Evolutionary conservation across 805 yeast species (phyloP).

Genomic region (Zygotorulaspora danielsina): DNA sequence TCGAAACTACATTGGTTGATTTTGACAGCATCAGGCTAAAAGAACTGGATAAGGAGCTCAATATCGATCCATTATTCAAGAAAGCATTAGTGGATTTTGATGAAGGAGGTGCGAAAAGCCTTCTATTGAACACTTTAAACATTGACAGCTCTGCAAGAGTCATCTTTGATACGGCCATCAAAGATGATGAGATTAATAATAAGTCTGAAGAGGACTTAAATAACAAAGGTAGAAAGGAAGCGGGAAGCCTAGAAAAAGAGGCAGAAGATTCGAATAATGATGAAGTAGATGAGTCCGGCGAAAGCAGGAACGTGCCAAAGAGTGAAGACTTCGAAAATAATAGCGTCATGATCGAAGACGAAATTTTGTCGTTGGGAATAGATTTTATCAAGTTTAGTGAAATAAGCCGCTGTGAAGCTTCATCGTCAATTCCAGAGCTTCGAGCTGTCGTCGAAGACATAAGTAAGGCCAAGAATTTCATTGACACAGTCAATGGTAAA

Average conservation of each 20-base stretch:
- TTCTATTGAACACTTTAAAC: constrained; percentile 57
- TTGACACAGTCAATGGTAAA: constrained; percentile 40
- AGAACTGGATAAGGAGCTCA: constrained; percentile 58
- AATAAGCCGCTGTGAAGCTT: constrained; percentile 41
- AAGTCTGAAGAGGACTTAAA: constrained; percentile 5
- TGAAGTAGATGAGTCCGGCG: constrained; percentile 9
- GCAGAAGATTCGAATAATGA: constrained; percentile 12
- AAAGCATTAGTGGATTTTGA: constrained; percentile 74
- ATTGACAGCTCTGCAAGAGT: constrained; percentile 52
- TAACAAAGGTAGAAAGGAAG: constrained; percentile 17
- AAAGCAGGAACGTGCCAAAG: constrained; percentile 2
- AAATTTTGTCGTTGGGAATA: constrained; percentile 34
- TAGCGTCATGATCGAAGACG: constrained; percentile 25
- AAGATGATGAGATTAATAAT: constrained; percentile 18
- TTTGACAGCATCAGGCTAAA: constrained; percentile 51
- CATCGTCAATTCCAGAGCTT: constrained; percentile 68
- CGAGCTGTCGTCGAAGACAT: constrained; percentile 55
- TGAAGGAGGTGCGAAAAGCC: constrained; percentile 76
- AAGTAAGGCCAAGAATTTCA: constrained; percentile 46
- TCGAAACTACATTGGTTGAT: constrained; percentile 45
- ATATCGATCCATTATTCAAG: constrained; percentile 70
- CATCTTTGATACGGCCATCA: constrained; percentile 57
- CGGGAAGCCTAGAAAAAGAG: constrained; percentile 14
- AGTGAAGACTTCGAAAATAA: constrained; percentile 1
- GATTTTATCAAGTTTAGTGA: constrained; percentile 32